Conservation (phyloP, 805 yeast species). For the Middelhovenomyces tepae region DNA sequence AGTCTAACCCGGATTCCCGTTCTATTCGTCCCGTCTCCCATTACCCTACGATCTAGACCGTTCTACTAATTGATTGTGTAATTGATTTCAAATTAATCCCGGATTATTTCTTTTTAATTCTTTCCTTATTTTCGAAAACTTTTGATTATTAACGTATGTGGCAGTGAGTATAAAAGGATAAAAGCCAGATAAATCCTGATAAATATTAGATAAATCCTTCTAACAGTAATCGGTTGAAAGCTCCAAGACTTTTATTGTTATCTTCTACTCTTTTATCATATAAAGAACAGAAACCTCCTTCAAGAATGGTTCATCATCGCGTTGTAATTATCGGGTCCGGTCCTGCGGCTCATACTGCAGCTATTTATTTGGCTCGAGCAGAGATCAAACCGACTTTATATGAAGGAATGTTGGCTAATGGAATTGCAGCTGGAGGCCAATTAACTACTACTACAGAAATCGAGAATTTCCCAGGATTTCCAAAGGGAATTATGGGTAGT, state of each 20-base stretch:
- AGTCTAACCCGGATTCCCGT: constrained; percentile 1
- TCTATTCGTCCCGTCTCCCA: constrained; percentile 2
- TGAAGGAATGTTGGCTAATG: constrained; percentile 96
- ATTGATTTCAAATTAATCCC: no score
- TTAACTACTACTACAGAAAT: constrained; percentile 97
- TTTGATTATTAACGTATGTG: no score
- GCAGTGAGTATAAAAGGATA: no score
- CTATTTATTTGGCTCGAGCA: constrained; percentile 92
- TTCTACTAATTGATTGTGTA: constrained; percentile 4
- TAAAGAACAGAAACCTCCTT: constrained; percentile 2
- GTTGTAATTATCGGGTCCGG: constrained; percentile 67
- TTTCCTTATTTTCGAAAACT: no score
- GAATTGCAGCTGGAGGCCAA: constrained; percentile 98
- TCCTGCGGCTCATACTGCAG: constrained; percentile 99
- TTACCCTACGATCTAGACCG: constrained; percentile 1
- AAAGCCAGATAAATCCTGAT: no score
- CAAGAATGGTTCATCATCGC: constrained; percentile 21
- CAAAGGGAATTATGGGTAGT: constrained; percentile 80
- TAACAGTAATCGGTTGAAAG: no score
- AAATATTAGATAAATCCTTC: no score
- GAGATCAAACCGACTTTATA: constrained; percentile 88
- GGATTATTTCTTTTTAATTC: no score
- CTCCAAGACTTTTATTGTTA: constrained; percentile 2
- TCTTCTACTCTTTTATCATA: constrained; percentile 1
- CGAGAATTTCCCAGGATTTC: constrained; percentile 99